Evolutionary conservation across 345 rosid genomes (phyloP).

Genomic region (Murraya koenigii): DNA sequence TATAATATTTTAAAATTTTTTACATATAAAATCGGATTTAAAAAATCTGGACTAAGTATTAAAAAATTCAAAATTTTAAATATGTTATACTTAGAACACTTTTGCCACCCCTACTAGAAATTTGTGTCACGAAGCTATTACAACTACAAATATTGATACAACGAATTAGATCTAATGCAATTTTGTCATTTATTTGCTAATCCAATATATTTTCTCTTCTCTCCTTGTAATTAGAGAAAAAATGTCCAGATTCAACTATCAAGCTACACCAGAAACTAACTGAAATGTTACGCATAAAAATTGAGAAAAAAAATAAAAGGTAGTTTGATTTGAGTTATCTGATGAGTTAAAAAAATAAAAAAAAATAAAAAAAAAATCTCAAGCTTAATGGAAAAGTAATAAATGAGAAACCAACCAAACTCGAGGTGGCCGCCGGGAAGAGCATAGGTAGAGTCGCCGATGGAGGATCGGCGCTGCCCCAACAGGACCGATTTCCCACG

Average conservation of each 20-base stretch:
- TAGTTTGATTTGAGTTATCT: no score
- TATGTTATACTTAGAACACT: no score
- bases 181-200: neutral
- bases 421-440: slow-evolving; percentile 98
- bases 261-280: no score
- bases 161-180: neutral
- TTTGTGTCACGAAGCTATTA: no score
- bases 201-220: no score
- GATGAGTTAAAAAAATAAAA: neutral
- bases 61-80: no score
- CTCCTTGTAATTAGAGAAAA: neutral
- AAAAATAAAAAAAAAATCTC: neutral
- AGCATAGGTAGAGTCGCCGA: slow-evolving; percentile 72
- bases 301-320: no score
- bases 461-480: slow-evolving; percentile 69
- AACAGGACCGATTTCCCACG: slow-evolving; percentile 61
- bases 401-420: slow-evolving; percentile 53
- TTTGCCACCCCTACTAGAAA: no score
- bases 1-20: no score
- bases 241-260: neutral
- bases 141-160: neutral
- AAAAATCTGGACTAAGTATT: no score
- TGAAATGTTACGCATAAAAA: no score
- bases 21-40: no score
- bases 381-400: neutral